Evolutionary conservation across 441 rosid genomes (phyloP), one percentile per base, ranked within the genome.

Genomic region (Geranium incanum): DNA sequence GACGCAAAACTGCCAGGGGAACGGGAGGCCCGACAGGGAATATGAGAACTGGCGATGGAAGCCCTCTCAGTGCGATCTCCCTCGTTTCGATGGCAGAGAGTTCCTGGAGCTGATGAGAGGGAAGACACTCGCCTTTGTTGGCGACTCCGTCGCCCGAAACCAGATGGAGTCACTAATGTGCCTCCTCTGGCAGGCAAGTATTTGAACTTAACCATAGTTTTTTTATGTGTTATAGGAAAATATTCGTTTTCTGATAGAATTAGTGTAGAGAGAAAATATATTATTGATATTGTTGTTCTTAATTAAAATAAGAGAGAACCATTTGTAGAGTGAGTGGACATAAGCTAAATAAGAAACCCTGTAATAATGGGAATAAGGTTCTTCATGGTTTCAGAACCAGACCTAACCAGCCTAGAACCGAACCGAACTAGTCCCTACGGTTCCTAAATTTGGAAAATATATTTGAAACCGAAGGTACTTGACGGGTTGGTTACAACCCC

Each of bases 1-100:
- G 91, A 90, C 87, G 97, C 97, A 90, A 85, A 95, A 95, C 84
- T 95, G 99, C 83, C 99, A 89, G 81, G 99, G 97, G 7, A 95
- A 95, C 74, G 99, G 97, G 70, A 86, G 99, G 79, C 93, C 96
- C 59, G 99, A 92, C 79, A 88, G 80, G 73, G 93, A 89, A 74
- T 90, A 95, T 48, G 97, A 95, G 82, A 87, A 82, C 83, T 95
- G 95, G 96, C 87, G 96, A 67, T 95, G 97, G 99, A 90, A 85
- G 71, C 99, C 99, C 36, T 78, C 80, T 67, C 83, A 82, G 67
- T 95, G 99, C 77, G 86, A 89, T 36, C 96, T 95, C 77, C 97
- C 96, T 6, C 89, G 97, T 63, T 95, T 95, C 81, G 92, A 95
- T 78, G 88, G 86, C 72, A 87, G 76, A 75, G 89, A 90, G 74